Percentiles rank a stretch among this genome's conserved stretches.
These are phyloP conservation scores for Penicillium paradoxum DNA, from an alignment of 495 filamentous ascomycete genomes.

Conservation along the genomic window DNA sequence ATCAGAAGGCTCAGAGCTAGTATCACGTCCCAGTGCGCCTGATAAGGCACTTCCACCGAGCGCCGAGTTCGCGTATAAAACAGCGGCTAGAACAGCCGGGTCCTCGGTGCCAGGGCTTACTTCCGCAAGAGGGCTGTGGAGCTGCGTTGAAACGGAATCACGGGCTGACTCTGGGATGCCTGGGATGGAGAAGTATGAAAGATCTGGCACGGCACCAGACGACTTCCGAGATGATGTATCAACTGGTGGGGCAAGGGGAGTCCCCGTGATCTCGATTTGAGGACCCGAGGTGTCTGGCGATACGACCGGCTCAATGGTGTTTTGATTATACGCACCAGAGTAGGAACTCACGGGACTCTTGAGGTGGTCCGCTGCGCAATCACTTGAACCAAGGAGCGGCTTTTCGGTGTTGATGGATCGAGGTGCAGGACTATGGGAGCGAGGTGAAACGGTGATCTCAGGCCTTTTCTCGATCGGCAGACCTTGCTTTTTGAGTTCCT, in stretches of 20 bases:
- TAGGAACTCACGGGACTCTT: slow-evolving; percentile 16
- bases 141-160: slow-evolving; percentile 13
- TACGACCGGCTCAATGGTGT: slow-evolving; percentile 35
- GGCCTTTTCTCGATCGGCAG: slow-evolving; percentile 19
- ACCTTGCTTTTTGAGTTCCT: slow-evolving; percentile 36
- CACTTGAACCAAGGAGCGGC: slow-evolving; percentile 1
- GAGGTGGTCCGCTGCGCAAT: slow-evolving; percentile 11
- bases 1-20: slow-evolving; percentile 22
- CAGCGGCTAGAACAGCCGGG: slow-evolving; percentile 31
- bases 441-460: slow-evolving; percentile 32
- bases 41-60: background rate
- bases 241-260: slow-evolving; percentile 12
- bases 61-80: slow-evolving; percentile 27
- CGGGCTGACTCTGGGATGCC: slow-evolving; percentile 13
- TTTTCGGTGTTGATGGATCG: slow-evolving; percentile 7
- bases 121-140: slow-evolving; percentile 16
- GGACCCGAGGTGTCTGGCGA: slow-evolving; percentile 39
- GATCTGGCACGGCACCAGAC: slow-evolving; percentile 33
- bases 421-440: slow-evolving; percentile 32
- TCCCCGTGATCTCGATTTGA: slow-evolving; percentile 39
- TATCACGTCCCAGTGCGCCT: slow-evolving; percentile 13
- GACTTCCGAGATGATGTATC: slow-evolving; percentile 31
- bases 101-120: slow-evolving; percentile 16
- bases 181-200: slow-evolving; percentile 28
- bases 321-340: slow-evolving; percentile 28